Evolutionary conservation across 192 early-diverging fungal species (phyloP).

Genomic region (Backusella luteola): DNA sequence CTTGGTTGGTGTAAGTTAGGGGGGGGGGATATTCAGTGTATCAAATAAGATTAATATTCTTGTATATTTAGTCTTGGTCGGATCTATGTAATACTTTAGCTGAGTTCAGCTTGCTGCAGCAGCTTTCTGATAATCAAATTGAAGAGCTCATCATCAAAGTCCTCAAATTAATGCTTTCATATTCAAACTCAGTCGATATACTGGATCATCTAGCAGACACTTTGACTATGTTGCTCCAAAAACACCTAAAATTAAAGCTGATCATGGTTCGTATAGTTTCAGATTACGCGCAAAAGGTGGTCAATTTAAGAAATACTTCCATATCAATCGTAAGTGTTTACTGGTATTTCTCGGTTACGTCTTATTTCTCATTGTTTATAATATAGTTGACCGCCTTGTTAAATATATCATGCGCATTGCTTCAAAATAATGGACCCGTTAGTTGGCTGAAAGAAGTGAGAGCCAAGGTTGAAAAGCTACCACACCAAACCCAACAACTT

Average conservation of each 20-base stretch:
- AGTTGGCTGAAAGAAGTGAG: not conserved
- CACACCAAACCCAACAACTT: not conserved
- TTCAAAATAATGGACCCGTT: not conserved
- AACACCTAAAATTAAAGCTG: not conserved
- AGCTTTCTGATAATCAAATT: not conserved
- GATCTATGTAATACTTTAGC: not conserved
- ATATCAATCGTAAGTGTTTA: not conserved
- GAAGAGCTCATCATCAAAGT: not conserved
- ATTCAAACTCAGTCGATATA: not conserved
- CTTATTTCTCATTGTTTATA: not conserved
- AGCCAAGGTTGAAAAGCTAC: not conserved
- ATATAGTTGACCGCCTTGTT: not conserved
- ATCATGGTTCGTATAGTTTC: not conserved
- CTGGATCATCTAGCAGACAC: not conserved
- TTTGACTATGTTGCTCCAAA: not conserved
- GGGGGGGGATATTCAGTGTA: not conserved
- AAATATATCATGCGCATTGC: not conserved
- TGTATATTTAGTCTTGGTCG: not conserved
- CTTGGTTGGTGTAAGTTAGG: not conserved
- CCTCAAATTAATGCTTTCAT: not conserved
- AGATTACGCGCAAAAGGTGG: not conserved
- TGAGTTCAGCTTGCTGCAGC: not conserved
- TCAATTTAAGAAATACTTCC: not conserved
- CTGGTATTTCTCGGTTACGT: not conserved
- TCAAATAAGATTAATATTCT: not conserved